Evolutionary conservation across 345 rosid species (phyloP).

Genomic region (Moricandia arvensis): DNA sequence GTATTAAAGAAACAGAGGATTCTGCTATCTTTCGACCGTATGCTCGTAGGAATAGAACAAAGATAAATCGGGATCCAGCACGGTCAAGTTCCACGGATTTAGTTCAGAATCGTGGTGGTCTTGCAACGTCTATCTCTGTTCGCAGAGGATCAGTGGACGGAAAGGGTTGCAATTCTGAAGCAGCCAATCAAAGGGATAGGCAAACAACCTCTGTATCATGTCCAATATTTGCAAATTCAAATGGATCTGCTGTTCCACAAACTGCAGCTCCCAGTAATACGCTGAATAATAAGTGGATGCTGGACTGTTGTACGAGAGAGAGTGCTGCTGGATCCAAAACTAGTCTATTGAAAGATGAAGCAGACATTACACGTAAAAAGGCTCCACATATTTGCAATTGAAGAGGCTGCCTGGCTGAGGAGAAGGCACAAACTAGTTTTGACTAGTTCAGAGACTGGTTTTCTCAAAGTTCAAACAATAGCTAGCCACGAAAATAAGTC

Average conservation of each 20-base stretch:
- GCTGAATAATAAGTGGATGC: slow-evolving; percentile 49
- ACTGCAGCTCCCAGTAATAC: slow-evolving; percentile 43
- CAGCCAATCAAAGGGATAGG: slow-evolving; percentile 59
- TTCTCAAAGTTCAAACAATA: slow-evolving; percentile 39
- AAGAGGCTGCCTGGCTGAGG: slow-evolving; percentile 34
- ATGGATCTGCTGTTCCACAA: slow-evolving; percentile 57
- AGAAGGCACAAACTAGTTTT: slow-evolving; percentile 45
- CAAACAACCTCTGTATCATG: slow-evolving; percentile 46
- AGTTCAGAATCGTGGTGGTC: slow-evolving; percentile 67
- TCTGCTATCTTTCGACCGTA: slow-evolving; percentile 97
- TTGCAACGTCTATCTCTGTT: slow-evolving; percentile 57
- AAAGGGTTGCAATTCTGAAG: slow-evolving; percentile 53
- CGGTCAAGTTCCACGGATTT: slow-evolving; percentile 76
- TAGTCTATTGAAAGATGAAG: slow-evolving; percentile 41
- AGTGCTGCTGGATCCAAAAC: slow-evolving; percentile 37
- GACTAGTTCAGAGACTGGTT: slow-evolving; percentile 41
- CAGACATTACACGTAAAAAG: slow-evolving; percentile 42
- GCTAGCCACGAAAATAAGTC: slow-evolving; percentile 40
- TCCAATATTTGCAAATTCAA: slow-evolving; percentile 48
- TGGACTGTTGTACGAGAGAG: slow-evolving; percentile 43
- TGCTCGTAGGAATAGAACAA: slow-evolving; percentile 93
- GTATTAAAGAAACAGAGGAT: slow-evolving; percentile 89
- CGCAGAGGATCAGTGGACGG: slow-evolving; percentile 57
- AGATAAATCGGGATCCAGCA: slow-evolving; percentile 77
- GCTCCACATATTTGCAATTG: slow-evolving; percentile 38